Evolutionary conservation across 78 protist genomes (phyloP), one percentile per base, ranked within the genome.

Genomic region (Tieghemostelium lacteum): DNA sequence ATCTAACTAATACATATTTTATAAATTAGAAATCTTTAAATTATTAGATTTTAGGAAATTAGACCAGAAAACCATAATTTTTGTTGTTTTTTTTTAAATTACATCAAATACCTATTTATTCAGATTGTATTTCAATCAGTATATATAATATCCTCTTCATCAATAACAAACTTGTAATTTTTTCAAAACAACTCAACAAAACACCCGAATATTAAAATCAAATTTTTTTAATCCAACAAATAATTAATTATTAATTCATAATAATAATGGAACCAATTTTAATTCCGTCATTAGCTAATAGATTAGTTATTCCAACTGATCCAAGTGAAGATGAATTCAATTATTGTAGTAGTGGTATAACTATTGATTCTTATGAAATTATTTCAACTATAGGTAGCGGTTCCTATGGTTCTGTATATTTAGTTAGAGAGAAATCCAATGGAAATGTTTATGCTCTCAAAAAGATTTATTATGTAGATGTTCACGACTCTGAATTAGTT

Each of bases 301-400:
- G 89, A 69, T 58, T 80, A 29, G 54, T 40, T 39, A 69, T 50
- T 45, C 89, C 89, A 55, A 29, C 28, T 58, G 89, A 80, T 8
- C 76, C 71, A 33, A 37, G 37, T 39, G 89, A 80, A 57, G 89
- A 55, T 0, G 89, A 80, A 28, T 80, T 80, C 62, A 80, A 80
- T 57, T 80, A 80, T 58, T 3, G 54, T 31, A 10, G 24, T 2
- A 63, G 54, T 4, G 42, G 34, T 12, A 26, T 33, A 31, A 31
- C 34, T 16, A 72, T 54, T 8, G 52, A 49, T 22, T 34, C 5
- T 3, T 33, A 28, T 17, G 89, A 80, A 26, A 69, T 69, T 4
- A 14, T 80, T 22, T 66, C 89, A 67, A 80, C 76, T 3, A 69
- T 80, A 63, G 89, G 89, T 29, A 80, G 62, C 69, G 89, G 89